phyloP scores from a whole-genome alignment of 768 basidiomycete genomes.

The Rhizopogon salebrosus region DNA sequence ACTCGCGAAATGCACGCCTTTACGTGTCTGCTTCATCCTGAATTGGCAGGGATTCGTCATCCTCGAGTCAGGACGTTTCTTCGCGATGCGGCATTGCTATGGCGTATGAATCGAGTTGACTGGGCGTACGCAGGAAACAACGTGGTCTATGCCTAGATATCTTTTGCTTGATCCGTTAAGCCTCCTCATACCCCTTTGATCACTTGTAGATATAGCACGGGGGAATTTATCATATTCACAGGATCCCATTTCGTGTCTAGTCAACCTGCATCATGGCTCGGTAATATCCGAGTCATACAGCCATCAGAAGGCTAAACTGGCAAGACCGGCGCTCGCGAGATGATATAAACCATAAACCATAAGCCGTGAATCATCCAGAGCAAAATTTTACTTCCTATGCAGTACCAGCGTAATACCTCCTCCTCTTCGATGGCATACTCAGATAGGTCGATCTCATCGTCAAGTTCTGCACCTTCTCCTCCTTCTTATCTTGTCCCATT shows the following conservation, averaged over 20 bases:
- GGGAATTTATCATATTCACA: conserved; percentile 21
- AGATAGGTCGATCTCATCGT: conserved; percentile 29
- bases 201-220: conserved; percentile 28
- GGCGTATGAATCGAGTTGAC: conserved; percentile 21
- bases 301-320: conserved; percentile 18
- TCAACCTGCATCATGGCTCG: conserved; percentile 27
- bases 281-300: conserved; percentile 27
- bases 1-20: conserved; percentile 17
- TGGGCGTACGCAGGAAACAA: conserved; percentile 27
- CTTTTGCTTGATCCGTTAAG: conserved; percentile 15
- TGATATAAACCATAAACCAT: conserved; percentile 20
- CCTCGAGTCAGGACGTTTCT: conserved; percentile 19
- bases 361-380: conserved; percentile 7
- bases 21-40: conserved; percentile 25
- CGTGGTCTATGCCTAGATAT: conserved; percentile 23
- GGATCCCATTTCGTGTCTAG: conserved; percentile 28
- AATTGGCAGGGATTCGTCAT: conserved; percentile 19
- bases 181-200: conserved; percentile 26
- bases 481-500: conserved; percentile 24
- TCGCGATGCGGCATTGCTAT: conserved; percentile 19
- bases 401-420: conserved; percentile 24
- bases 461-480: conserved; percentile 25
- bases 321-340: conserved; percentile 18
- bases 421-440: conserved; percentile 28
- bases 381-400: conserved; percentile 19